Conservation (phyloP, 129 eudicot genomes). For the Calendula officinalis region DNA sequence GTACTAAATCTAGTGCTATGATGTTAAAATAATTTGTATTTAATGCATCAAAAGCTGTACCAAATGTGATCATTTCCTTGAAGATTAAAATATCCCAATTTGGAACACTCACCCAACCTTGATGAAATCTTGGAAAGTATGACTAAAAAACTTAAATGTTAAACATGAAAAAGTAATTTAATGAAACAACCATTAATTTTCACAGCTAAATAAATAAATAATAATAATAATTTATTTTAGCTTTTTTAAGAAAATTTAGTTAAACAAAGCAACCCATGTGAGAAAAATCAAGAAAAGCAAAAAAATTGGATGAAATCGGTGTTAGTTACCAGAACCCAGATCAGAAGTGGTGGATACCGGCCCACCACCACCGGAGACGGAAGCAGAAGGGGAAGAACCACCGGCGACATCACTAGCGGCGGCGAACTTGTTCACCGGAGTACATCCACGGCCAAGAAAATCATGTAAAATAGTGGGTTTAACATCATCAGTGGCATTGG, state of each 20-base stretch:
- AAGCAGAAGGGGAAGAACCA: constrained; percentile 53
- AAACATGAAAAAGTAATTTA: constrained; percentile 11
- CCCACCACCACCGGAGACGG: constrained; percentile 51
- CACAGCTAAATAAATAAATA: neutral
- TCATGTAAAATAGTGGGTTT: constrained; percentile 77
- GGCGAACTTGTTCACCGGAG: constrained; percentile 38
- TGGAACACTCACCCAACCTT: constrained; percentile 4
- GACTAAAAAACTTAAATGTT: neutral
- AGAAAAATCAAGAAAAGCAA: constrained; percentile 9
- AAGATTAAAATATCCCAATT: constrained; percentile 7
- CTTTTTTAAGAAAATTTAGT: neutral
- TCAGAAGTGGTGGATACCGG: constrained; percentile 78
- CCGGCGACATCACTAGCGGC: constrained; percentile 30
- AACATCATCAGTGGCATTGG: constrained; percentile 42
- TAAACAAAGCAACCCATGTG: neutral
- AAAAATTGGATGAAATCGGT: neutral
- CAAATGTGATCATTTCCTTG: constrained; percentile 17
- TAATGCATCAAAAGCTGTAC: constrained; percentile 24
- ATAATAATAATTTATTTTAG: neutral
- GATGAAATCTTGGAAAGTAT: neutral
- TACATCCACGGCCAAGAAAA: constrained; percentile 54
- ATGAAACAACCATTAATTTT: constrained; percentile 5
- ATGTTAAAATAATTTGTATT: constrained; percentile 20
- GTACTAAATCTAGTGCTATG: constrained; percentile 15
- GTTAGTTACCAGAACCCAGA: constrained; percentile 74